Evolutionary conservation across 192 early-diverging fungal genomes (phyloP), one percentile per base, ranked within the genome.

Genomic region (Coemansia sp.): DNA sequence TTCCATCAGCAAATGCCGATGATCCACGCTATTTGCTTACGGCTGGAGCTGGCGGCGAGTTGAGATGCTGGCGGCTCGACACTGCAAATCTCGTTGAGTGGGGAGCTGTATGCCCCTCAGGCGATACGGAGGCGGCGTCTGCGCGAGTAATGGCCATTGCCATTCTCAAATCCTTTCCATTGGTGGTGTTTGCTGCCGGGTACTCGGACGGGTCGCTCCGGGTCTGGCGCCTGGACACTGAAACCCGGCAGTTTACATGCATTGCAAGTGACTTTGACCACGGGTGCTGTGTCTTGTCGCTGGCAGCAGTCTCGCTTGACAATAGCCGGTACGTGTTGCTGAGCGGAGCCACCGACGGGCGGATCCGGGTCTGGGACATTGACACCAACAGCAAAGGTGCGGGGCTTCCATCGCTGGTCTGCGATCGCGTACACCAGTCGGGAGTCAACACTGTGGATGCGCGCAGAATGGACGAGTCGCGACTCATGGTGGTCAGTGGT

Each of bases 101-200:
- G 35, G 46, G 66, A 29, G 15, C 57, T 27, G 29, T 29, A 7
- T n/a, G n/a, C n/a, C n/a, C n/a, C n/a, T n/a, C n/a, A n/a, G n/a
- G n/a, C n/a, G n/a, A n/a, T n/a, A n/a, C n/a, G n/a, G n/a, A n/a
- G n/a, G n/a, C n/a, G n/a, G n/a, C n/a, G n/a, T n/a, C n/a, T n/a
- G n/a, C n/a, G n/a, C 71, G 92, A 3, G 88, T 94, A 53, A 94
- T 94, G 92, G 90, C 87, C 53, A 72, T 87, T 1, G 70, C 82
- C 3, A 78, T 87, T 0, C 73, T 82, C 41, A 50, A 15, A 9
- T 35, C 33, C 29, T 2, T 17, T 8, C 12, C 76, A 70, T 3
- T 17, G 75, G 83, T 88, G 60, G 56, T 88, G 46, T 66, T 91
- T 21, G 86, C 83, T 8, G 83, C 89, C 5, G 91, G 80, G 0